Conservation (phyloP, 805 yeast genomes). For the Candida nemodendra region DNA sequence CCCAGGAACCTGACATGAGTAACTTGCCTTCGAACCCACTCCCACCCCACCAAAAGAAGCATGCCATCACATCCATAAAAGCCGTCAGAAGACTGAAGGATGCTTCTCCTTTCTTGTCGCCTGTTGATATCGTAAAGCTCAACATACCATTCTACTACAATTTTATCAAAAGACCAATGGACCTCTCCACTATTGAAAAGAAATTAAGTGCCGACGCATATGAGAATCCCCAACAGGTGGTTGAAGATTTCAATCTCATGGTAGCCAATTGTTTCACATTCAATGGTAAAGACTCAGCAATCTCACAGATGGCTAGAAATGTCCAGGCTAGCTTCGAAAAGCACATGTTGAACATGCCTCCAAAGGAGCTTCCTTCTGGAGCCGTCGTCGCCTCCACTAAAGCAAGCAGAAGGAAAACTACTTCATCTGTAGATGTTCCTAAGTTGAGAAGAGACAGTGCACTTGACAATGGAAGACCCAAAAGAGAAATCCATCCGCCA, state of each 20-base stretch:
- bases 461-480: constrained; percentile 73
- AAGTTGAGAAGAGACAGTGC: constrained; percentile 74
- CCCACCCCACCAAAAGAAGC: constrained; percentile 82
- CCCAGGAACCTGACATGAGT: constrained; percentile 69
- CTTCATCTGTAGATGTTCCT: constrained; percentile 50
- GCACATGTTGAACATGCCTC: constrained; percentile 89
- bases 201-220: constrained; percentile 72
- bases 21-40: constrained; percentile 65
- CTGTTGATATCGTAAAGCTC: constrained; percentile 85
- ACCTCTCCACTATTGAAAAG: constrained; percentile 83
- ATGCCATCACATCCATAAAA: constrained; percentile 73
- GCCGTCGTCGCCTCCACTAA: constrained; percentile 24
- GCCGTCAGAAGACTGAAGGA: constrained; percentile 89
- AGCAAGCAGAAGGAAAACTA: constrained; percentile 32
- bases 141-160: constrained; percentile 91
- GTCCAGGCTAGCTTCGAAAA: constrained; percentile 91
- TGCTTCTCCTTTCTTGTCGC: constrained; percentile 83
- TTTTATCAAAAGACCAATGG: constrained; percentile 87
- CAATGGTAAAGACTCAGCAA: constrained; percentile 80
- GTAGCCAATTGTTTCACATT: constrained; percentile 78
- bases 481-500: constrained; percentile 96
- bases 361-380: constrained; percentile 42
- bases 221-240: constrained; percentile 63
- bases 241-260: constrained; percentile 79
- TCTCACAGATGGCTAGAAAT: constrained; percentile 88